A percentile compares a stretch with the other conserved stretches of the same genome.
These are phyloP conservation scores for Cercospora nicotianae DNA, from an alignment of 2,329 filamentous ascomycete species.

Conservation along the genomic window DNA sequence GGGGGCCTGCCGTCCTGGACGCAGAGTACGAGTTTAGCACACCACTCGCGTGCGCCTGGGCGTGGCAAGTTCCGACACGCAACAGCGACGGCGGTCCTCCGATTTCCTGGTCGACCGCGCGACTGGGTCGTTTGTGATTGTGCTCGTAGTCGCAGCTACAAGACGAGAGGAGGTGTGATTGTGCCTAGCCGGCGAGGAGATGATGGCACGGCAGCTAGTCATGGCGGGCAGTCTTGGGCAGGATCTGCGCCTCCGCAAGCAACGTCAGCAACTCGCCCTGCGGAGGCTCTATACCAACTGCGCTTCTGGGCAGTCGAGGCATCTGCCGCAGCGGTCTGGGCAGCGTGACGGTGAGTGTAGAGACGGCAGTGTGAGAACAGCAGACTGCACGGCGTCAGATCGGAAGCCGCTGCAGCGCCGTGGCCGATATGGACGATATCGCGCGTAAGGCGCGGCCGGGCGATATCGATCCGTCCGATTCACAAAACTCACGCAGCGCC, in stretches of 20 bases:
- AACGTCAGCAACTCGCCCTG: neutral
- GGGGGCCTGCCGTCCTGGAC: neutral
- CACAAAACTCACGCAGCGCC: neutral
- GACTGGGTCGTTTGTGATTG: neutral
- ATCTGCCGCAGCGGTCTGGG: neutral
- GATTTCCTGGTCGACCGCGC: neutral
- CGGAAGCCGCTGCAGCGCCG: neutral
- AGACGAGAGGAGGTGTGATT: neutral
- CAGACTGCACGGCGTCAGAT: neutral
- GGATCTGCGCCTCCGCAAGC: slow-evolving; percentile 8
- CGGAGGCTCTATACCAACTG: neutral
- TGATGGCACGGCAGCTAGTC: slow-evolving; percentile 1
- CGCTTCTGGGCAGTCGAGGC: neutral
- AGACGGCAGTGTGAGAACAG: neutral
- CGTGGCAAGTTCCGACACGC: neutral
- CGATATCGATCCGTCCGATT: neutral
- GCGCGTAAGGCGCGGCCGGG: neutral
- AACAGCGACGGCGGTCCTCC: neutral
- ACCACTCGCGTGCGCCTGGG: neutral
- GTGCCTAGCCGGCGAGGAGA: neutral
- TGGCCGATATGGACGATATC: neutral
- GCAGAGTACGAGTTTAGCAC: neutral
- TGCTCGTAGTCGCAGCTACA: neutral
- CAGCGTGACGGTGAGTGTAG: neutral
- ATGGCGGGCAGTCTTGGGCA: neutral